Conservation (phyloP, 345 rosid species). For the Erysimum cheiranthoides region DNA sequence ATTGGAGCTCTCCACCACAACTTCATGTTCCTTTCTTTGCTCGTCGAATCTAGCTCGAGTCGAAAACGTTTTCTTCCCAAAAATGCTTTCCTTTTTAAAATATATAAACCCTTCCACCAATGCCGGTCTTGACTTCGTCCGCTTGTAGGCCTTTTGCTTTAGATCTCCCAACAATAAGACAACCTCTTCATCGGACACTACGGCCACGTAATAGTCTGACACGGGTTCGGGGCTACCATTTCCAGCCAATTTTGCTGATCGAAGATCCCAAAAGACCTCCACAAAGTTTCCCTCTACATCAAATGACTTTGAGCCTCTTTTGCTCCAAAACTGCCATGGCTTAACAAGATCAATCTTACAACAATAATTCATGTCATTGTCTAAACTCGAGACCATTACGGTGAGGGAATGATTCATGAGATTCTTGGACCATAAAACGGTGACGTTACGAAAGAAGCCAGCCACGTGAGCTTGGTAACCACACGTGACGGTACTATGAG, state of each 20-base stretch:
- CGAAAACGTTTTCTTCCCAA: slow-evolving; percentile 75
- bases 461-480: slow-evolving; percentile 74
- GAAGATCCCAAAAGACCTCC: slow-evolving; percentile 83
- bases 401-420: slow-evolving; percentile 73
- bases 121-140: slow-evolving; percentile 82
- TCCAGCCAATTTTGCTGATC: slow-evolving; percentile 72
- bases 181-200: slow-evolving; percentile 89
- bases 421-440: slow-evolving; percentile 75
- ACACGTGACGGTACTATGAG: slow-evolving; percentile 79
- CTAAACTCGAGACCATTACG: slow-evolving; percentile 64
- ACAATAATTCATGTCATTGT: slow-evolving; percentile 59
- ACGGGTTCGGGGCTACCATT: slow-evolving; percentile 77
- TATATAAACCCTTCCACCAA: slow-evolving; percentile 62
- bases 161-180: slow-evolving; percentile 78
- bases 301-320: slow-evolving; percentile 73
- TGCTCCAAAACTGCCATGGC: slow-evolving; percentile 95
- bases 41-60: slow-evolving; percentile 79
- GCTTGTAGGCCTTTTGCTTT: slow-evolving; percentile 85
- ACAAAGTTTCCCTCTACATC: slow-evolving; percentile 69
- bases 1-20: slow-evolving; percentile 75
- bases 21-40: slow-evolving; percentile 71
- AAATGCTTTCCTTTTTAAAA: slow-evolving; percentile 83
- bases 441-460: slow-evolving; percentile 66
- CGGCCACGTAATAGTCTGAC: slow-evolving; percentile 76
- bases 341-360: slow-evolving; percentile 75